Evolutionary conservation across 2,329 filamentous ascomycete genomes (phyloP).

Genomic region (Dendrostoma leiphaemia): DNA sequence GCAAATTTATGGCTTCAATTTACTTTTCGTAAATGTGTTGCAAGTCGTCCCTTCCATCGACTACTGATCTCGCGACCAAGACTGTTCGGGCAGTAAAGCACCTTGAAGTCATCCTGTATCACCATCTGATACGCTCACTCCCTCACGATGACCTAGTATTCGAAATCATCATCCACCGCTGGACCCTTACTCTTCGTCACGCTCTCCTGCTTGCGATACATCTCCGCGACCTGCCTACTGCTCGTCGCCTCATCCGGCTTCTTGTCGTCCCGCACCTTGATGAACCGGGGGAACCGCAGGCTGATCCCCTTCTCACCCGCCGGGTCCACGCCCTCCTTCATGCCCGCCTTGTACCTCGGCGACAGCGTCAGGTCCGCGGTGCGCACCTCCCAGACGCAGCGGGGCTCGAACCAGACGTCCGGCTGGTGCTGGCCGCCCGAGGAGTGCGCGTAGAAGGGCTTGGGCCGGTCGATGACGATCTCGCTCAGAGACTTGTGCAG

Average conservation of each 20-base stretch:
- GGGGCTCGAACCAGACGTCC: conserved; percentile 97
- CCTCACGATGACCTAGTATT: conserved; percentile 62
- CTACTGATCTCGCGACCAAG: background rate
- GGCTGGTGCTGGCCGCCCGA: conserved; percentile 86
- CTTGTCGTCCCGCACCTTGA: conserved; percentile 91
- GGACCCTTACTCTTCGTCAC: conserved; percentile 83
- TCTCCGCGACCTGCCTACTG: conserved; percentile 84
- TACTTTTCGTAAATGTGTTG: background rate
- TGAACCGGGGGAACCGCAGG: conserved; percentile 88
- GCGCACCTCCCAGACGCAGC: conserved; percentile 95
- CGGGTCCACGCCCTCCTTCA: conserved; percentile 73
- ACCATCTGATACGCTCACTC: background rate
- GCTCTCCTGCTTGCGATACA: conserved; percentile 94
- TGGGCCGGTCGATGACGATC: conserved; percentile 82
- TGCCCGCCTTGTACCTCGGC: conserved; percentile 89
- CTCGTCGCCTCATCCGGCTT: conserved; percentile 88
- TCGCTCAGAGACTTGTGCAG: conserved; percentile 73
- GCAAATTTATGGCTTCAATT: background rate
- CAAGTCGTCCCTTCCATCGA: background rate
- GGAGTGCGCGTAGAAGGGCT: conserved; percentile 92
- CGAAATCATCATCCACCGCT: conserved; percentile 92
- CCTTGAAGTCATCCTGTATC: background rate
- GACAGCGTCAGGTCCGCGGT: conserved; percentile 92
- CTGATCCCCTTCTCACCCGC: conserved; percentile 76
- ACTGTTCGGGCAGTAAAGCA: background rate